Evolutionary conservation across 768 basidiomycete genomes (phyloP).

Genomic region (Chalciporus piperatus): DNA sequence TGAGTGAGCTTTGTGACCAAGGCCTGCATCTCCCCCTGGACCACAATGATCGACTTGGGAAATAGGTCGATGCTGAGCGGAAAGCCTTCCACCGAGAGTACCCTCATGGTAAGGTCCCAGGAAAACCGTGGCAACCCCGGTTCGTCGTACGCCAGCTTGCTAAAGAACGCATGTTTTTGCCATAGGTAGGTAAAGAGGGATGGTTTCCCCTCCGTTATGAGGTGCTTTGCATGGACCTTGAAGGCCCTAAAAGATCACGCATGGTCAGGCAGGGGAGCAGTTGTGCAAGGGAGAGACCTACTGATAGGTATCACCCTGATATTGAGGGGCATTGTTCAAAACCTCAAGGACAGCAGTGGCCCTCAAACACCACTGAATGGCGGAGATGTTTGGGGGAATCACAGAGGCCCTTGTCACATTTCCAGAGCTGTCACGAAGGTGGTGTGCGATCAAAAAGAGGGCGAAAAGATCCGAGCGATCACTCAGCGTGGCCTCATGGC

Average conservation of each 20-base stretch:
- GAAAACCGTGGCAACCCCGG: neutral
- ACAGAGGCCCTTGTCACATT: neutral
- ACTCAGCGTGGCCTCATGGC: neutral
- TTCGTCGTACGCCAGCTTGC: neutral
- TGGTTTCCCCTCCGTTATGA: neutral
- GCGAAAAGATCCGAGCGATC: constrained; percentile 1
- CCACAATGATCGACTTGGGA: neutral
- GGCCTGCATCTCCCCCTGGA: neutral
- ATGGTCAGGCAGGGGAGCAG: neutral
- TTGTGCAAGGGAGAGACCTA: constrained; percentile 18
- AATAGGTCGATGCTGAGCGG: neutral
- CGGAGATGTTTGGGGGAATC: constrained; percentile 1
- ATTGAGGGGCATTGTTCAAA: constrained; percentile 25
- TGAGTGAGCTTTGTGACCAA: neutral
- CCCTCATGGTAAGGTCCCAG: neutral
- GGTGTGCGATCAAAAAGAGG: neutral
- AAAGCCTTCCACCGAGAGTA: neutral
- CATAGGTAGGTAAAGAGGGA: neutral
- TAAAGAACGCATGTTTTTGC: neutral
- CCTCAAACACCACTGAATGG: neutral
- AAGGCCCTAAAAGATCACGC: neutral
- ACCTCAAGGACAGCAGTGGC: neutral
- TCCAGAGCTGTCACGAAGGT: neutral
- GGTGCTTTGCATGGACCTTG: neutral
- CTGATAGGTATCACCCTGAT: constrained; percentile 26